Base-by-base conservation (phyloP, 176 grass and related monocot species). In the Elaeis guineensis region DNA sequence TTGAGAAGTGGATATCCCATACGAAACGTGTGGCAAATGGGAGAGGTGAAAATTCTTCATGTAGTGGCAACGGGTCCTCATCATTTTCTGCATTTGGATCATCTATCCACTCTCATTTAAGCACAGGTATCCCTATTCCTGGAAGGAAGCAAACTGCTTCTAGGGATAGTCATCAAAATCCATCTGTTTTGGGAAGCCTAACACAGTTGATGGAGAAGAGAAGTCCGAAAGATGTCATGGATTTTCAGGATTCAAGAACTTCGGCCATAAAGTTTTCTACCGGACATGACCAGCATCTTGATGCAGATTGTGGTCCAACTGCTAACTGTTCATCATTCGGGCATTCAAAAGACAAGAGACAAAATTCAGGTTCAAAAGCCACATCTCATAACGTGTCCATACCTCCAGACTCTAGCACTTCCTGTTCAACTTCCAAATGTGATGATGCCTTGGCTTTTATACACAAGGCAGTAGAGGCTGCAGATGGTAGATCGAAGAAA, bases 1-100 rank as follows among this genome's bases (percentile, higher is more conserved):
- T 92, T 55, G 65, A 86, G 50, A 89, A 79, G 67, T 92, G 85
- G 84, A 89, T 81, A 67, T 71, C 79, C 49, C 67, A 81, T 65
- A 70, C 85, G 78, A 83, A 81, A 30, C 63, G 66, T 76, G 78
- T 75, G 1, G 50, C 26, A 0, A 17, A 63, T 77, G 75, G 70
- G 61, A 62, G 50, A 60, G 56, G 67, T 64, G 74, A 71, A 52
- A 70, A 64, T 57, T 80, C 80, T 65, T 68, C 74, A 59, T 84
- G 72, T 54, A 64, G 58, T 74, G 69, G 70, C 26, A 78, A 55
- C 23, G 69, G 56, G n/a, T 81, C 81, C 25, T 39, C 62, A 54
- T 44, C 68, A 18, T 80, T 82, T 58, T 85, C 71, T 52, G 16
- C 20, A 24, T 51, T 25, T 54, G 63, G 22, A 55, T 85, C 79